These are phyloP conservation scores for Scutellaria baicalensis DNA, from an alignment of 257 asterid species.

Conservation along the genomic window DNA sequence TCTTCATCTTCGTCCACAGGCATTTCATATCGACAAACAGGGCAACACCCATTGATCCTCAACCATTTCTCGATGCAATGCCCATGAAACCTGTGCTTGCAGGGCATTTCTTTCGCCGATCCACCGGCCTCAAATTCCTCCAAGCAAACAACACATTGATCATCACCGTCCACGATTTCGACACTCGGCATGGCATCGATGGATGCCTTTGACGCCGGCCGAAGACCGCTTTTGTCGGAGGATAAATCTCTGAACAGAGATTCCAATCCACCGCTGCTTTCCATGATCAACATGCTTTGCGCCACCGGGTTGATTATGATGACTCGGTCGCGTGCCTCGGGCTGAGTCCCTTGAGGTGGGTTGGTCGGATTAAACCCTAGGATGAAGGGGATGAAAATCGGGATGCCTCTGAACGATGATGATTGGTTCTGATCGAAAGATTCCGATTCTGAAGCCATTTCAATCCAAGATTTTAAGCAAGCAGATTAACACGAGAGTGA, in stretches of 20 bases:
- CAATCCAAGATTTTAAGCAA: not conserved
- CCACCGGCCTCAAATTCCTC: conserved; percentile 35
- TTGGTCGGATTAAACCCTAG: conserved; percentile 12
- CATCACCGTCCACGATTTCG: conserved; percentile 19
- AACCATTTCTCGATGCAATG: conserved; percentile 53
- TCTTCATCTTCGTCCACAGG: conserved; percentile 37
- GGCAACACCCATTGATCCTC: conserved; percentile 47
- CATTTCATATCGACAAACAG: conserved; percentile 51
- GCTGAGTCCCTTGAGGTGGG: conserved; percentile 12
- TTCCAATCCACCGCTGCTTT: conserved; percentile 6
- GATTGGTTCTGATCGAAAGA: not conserved
- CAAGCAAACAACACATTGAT: conserved; percentile 45
- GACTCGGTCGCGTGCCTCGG: conserved; percentile 16
- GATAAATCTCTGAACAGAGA: conserved; percentile 15
- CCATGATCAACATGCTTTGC: conserved; percentile 32
- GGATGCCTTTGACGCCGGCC: conserved; percentile 49
- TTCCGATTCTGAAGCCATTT: conserved; percentile 29
- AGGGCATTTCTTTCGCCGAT: conserved; percentile 53
- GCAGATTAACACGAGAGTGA: not conserved
- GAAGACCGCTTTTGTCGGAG: conserved; percentile 22
- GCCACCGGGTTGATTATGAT: conserved; percentile 33
- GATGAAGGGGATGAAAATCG: conserved; percentile 28
- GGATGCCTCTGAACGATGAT: conserved; percentile 2
- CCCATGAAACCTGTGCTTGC: conserved; percentile 53
- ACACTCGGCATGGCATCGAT: conserved; percentile 39